A percentile compares a stretch with the other conserved stretches of the same genome.
These are phyloP conservation scores for Jasminum sambac DNA, from an alignment of 257 asterid species.

Conservation along the genomic window DNA sequence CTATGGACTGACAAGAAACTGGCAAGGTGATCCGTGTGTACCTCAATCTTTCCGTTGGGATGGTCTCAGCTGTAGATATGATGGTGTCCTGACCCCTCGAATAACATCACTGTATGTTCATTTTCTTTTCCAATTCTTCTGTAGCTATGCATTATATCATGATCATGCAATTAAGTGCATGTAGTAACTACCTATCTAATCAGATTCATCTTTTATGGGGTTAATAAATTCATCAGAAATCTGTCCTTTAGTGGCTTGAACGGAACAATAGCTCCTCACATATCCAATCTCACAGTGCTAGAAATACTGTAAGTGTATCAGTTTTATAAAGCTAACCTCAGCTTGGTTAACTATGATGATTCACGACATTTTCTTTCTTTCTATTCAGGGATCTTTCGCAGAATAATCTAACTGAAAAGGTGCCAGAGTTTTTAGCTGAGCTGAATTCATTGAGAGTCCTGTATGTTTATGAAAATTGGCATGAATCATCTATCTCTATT, in stretches of 20 bases:
- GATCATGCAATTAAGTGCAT: not conserved
- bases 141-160: not conserved
- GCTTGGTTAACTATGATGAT: not conserved
- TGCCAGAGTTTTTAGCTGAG: constrained; percentile 35
- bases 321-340: not conserved
- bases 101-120: constrained; percentile 30
- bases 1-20: constrained; percentile 28
- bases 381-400: constrained; percentile 36
- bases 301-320: constrained; percentile 31
- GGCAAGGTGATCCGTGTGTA: constrained; percentile 45
- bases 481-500: not conserved
- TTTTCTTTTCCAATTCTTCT: not conserved
- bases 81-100: constrained; percentile 19
- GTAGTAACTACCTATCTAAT: not conserved
- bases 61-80: constrained; percentile 34
- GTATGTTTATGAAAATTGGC: constrained; percentile 21
- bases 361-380: not conserved
- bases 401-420: constrained; percentile 27
- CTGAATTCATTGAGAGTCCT: constrained; percentile 19
- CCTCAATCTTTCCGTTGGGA: constrained; percentile 30
- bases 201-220: not conserved
- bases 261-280: constrained; percentile 21
- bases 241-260: constrained; percentile 33
- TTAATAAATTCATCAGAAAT: constrained; percentile 21
- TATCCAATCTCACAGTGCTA: constrained; percentile 27